Conservation (phyloP, 371 early-diverging fungal genomes). For the Saksenaea oblongispora region DNA sequence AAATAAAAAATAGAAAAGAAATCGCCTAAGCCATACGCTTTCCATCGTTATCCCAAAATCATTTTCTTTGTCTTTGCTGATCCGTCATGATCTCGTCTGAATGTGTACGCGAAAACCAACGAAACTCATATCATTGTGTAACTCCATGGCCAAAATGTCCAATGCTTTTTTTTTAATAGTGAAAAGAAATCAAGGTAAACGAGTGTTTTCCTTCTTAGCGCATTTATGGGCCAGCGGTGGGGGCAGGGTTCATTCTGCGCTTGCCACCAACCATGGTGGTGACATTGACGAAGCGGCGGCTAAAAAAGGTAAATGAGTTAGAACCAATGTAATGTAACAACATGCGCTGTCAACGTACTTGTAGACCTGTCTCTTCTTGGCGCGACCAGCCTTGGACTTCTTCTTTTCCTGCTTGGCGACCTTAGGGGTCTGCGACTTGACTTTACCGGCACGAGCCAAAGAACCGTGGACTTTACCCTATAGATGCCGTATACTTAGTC, state of each 20-base stretch:
- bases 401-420: constrained; percentile 98
- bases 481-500: constrained; percentile 17
- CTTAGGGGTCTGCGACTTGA: constrained; percentile 99
- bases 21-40: too few relatives aligned
- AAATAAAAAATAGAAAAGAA: too few relatives aligned
- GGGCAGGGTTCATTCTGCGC: constrained; percentile 84
- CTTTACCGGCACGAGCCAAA: constrained; percentile 99
- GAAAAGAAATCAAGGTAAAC: neutral
- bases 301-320: constrained; percentile 9
- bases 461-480: constrained; percentile 99
- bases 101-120: neutral
- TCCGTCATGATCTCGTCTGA: neutral
- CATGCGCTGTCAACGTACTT: constrained; percentile 45
- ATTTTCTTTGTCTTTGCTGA: too few relatives aligned
- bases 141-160: neutral
- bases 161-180: neutral
- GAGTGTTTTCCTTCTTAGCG: neutral
- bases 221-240: constrained; percentile 57
- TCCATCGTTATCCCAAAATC: neutral
- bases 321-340: neutral
- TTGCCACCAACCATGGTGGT: constrained; percentile 86
- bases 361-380: constrained; percentile 97
- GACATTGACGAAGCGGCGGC: constrained; percentile 96
- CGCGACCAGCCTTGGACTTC: constrained; percentile 93
- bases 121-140: neutral